A percentile compares a stretch with the other conserved stretches of the same genome.
These are phyloP conservation scores for Toxicodendron radicans DNA, from an alignment of 345 rosid species.

Conservation along the genomic window DNA sequence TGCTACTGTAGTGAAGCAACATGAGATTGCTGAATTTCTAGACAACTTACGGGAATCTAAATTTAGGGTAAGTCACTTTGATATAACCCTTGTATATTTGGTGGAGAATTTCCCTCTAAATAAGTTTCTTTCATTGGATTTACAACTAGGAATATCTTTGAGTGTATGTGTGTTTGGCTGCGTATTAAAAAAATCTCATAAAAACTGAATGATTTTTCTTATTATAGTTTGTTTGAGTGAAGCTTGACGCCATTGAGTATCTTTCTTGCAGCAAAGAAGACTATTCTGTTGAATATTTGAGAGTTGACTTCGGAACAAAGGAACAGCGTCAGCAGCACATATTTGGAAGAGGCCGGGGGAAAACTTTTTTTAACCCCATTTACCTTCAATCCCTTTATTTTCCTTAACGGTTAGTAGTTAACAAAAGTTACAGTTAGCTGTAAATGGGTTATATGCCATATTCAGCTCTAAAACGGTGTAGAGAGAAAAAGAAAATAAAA, in stretches of 20 bases:
- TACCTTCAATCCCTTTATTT: neutral
- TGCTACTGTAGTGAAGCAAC: constrained; percentile 66
- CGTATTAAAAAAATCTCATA: too few species aligned
- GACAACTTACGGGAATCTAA: constrained; percentile 57
- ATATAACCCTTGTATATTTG: too few species aligned
- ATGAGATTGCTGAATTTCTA: constrained; percentile 66
- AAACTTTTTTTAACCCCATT: constrained; percentile 5
- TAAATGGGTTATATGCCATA: constrained; percentile 1
- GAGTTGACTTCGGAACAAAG: constrained; percentile 11
- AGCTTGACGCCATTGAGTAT: constrained; percentile 2
- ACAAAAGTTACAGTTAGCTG: constrained; percentile 19
- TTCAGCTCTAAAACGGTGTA: constrained; percentile 22
- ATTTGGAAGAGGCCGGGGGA: constrained; percentile 10
- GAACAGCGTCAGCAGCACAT: neutral
- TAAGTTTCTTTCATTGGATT: neutral
- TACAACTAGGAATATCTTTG: neutral
- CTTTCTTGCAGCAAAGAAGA: constrained; percentile 51
- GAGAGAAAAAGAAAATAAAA: constrained; percentile 16
- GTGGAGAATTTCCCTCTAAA: too few species aligned
- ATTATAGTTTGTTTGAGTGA: neutral
- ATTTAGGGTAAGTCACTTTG: constrained; percentile 54
- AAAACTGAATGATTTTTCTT: neutral
- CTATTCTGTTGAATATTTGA: constrained; percentile 44
- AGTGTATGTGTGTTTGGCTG: too few species aligned
- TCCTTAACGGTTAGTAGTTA: constrained; percentile 14